Evolutionary conservation across 805 yeast species (phyloP).

Genomic region (Brettanomyces nanus): DNA sequence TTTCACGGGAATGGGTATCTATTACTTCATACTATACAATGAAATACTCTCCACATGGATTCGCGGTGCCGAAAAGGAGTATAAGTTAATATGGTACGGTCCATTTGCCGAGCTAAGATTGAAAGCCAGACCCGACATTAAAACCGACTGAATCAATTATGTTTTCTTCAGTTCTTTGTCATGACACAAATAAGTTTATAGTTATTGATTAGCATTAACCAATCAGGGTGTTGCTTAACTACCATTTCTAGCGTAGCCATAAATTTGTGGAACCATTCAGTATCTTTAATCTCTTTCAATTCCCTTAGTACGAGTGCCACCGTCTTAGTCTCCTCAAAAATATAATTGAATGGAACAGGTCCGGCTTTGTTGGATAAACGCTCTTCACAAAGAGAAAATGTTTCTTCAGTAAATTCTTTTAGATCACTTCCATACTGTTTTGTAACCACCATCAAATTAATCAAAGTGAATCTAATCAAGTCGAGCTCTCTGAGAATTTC

Average conservation of each 20-base stretch:
- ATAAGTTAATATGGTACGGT: slow-evolving; percentile 48
- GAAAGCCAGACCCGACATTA: slow-evolving; percentile 12
- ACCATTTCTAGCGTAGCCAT: slow-evolving; percentile 8
- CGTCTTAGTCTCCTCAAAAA: slow-evolving; percentile 13
- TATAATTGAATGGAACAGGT: slow-evolving; percentile 12
- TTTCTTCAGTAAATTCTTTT: background rate
- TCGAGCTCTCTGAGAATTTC: slow-evolving; percentile 2
- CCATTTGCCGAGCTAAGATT: slow-evolving; percentile 42
- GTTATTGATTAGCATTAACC: slow-evolving; percentile 11
- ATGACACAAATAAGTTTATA: slow-evolving; percentile 13
- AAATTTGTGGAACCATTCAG: slow-evolving; percentile 8
- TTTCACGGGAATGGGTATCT: slow-evolving; percentile 80
- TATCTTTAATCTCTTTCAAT: slow-evolving; percentile 1
- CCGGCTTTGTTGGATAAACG: slow-evolving; percentile 1
- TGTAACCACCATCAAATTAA: slow-evolving; percentile 2
- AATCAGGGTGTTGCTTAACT: slow-evolving; percentile 5
- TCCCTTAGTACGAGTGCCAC: slow-evolving; percentile 11
- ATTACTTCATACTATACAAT: slow-evolving; percentile 71
- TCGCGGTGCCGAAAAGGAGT: slow-evolving; percentile 46
- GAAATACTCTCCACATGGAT: slow-evolving; percentile 68
- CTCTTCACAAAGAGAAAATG: background rate
- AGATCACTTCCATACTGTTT: background rate
- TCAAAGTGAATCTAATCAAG: slow-evolving; percentile 6
- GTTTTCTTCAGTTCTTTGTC: slow-evolving; percentile 2
- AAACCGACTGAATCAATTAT: too few relatives aligned